Conservation (phyloP, 106 monocot species). For the Phalaenopsis aphrodite region DNA sequence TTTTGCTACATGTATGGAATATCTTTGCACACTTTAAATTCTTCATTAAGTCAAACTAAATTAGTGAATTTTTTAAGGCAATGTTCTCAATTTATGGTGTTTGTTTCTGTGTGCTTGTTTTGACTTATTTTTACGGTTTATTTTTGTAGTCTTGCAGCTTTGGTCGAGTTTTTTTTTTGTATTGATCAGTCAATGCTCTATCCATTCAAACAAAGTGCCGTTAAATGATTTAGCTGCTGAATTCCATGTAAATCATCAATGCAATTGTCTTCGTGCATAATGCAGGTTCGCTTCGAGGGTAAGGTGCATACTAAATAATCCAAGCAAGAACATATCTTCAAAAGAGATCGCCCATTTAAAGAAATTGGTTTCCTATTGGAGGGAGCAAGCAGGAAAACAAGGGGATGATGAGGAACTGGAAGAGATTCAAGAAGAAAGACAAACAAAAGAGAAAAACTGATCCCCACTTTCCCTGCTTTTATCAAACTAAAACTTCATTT, state of each 20-base stretch:
- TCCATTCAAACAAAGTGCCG: neutral
- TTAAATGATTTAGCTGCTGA: neutral
- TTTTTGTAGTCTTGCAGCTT: neutral
- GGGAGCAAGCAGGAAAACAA: slow-evolving; percentile 74
- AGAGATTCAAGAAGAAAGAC: slow-evolving; percentile 77
- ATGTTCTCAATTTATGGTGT: too few species aligned
- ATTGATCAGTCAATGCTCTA: neutral
- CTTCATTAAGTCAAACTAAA: too few species aligned
- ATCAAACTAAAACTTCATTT: too few species aligned
- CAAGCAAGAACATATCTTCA: slow-evolving; percentile 76
- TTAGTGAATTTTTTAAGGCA: too few species aligned
- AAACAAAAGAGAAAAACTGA: neutral
- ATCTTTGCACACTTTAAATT: too few species aligned
- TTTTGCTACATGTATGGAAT: too few species aligned
- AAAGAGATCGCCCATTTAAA: slow-evolving; percentile 76
- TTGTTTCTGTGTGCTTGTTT: too few species aligned
- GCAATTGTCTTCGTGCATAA: neutral
- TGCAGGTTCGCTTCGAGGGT: slow-evolving; percentile 91
- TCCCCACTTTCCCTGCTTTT: neutral
- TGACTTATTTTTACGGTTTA: neutral
- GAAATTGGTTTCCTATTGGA: slow-evolving; percentile 86
- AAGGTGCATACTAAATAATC: slow-evolving; percentile 74
- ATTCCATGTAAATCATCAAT: neutral
- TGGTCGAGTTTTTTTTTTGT: neutral
- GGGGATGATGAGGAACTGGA: slow-evolving; percentile 75